Conservation (phyloP, 169 alveolate genomes). For the Cryptosporidium meleagridis region DNA sequence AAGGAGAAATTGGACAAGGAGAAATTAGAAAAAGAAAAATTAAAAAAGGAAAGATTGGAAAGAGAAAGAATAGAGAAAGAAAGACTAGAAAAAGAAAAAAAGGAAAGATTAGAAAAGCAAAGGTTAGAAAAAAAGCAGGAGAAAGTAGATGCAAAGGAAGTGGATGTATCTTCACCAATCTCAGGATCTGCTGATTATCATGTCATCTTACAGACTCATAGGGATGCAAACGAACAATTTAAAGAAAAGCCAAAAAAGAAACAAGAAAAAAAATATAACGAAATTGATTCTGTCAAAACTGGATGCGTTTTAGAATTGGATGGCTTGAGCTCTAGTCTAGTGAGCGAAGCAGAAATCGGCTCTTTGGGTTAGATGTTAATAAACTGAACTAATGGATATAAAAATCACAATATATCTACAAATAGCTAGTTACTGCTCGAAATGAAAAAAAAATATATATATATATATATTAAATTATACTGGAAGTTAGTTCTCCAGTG, state of each 20-base stretch:
- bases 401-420: not conserved
- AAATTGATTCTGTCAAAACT: not conserved
- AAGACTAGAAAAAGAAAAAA: not conserved
- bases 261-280: not conserved
- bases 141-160: not conserved
- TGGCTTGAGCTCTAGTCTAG: constrained; percentile 51
- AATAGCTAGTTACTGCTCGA: not conserved
- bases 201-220: not conserved
- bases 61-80: not conserved
- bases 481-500: constrained; percentile 6
- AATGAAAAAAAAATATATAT: not conserved
- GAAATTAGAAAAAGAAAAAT: not conserved
- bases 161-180: not conserved
- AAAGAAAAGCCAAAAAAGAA: not conserved
- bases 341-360: constrained; percentile 7
- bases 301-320: not conserved
- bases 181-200: not conserved
- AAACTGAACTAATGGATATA: constrained; percentile 1
- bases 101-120: not conserved
- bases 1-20: not conserved
- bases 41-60: not conserved
- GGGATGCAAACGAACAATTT: not conserved
- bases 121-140: not conserved
- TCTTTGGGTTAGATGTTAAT: not conserved
- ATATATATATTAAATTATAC: not conserved